Base-by-base conservation (phyloP, 1,284 basidiomycete species). In the Rhodotorula glutinis region DNA sequence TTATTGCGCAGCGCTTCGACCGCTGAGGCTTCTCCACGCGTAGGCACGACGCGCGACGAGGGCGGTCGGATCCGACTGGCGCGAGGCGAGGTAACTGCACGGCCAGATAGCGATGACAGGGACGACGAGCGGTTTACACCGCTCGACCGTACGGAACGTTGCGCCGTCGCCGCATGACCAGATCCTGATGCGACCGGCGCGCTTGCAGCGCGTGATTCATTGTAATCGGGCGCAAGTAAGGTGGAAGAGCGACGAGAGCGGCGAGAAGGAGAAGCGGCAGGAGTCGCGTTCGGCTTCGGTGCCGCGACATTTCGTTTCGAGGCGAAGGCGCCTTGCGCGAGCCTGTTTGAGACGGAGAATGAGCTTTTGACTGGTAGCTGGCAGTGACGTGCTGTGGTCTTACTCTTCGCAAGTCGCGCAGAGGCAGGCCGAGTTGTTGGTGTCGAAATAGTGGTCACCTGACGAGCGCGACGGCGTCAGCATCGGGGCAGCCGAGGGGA, bases 341-440 rank as follows among this genome's bases (percentile, higher is more conserved):
- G 55, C 30, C 71, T 73, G 43, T 44, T 21, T 17, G 5, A 17
- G 23, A 30, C 9, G n/a, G 17, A 2, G 0, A 16, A 10, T 38
- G 7, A 38, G 33, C 11, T 38, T 11, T 11, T 38, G n/a, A n/a
- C 33, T 38, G 33, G 33, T 38, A 38, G 33, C 11, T 38, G 7
- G 11, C 33, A 11, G 33, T 11, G 33, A 38, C 13, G 41, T 10
- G 21, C 16, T 30, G 1, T 5, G 23, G 44, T 16, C 85, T 49
- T 82, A 85, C 79, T 83, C 84, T 80, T 94, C 91, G 81, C 92
- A 95, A 2, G 89, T 92, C 78, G 89, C 87, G 77, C 92, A 95
- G 53, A 95, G 83, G 79, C 92, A 95, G 76, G 91, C 87, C 16
- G 87, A 83, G 77, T 95, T 95, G 76, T 85, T 88, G 76, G 84